Evolutionary conservation across 768 basidiomycete genomes (phyloP).

Genomic region (Gloeophyllum trabeum): DNA sequence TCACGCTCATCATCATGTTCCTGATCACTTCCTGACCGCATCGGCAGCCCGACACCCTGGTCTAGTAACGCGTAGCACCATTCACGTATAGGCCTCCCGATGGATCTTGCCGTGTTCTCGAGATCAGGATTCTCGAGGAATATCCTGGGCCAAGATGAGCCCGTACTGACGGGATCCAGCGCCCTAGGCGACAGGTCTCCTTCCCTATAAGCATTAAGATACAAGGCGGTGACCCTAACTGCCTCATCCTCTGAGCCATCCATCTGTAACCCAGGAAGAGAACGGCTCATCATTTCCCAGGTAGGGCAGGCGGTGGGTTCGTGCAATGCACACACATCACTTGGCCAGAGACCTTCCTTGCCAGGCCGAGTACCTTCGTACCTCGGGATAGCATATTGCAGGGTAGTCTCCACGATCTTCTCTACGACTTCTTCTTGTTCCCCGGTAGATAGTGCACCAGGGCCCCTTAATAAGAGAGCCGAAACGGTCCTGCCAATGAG

Average conservation of each 20-base stretch:
- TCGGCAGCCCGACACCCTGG: slow-evolving; percentile 51
- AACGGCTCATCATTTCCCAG: slow-evolving; percentile 39
- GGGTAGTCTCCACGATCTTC: slow-evolving; percentile 57
- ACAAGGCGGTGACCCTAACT: slow-evolving; percentile 29
- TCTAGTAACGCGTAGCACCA: slow-evolving; percentile 65
- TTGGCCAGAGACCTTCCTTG: slow-evolving; percentile 38
- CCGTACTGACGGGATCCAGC: slow-evolving; percentile 48
- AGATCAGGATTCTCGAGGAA: slow-evolving; percentile 73
- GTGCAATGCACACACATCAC: slow-evolving; percentile 54
- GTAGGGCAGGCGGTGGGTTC: slow-evolving; percentile 43
- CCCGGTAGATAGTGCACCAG: slow-evolving; percentile 37
- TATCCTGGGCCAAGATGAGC: slow-evolving; percentile 58
- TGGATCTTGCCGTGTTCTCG: slow-evolving; percentile 51
- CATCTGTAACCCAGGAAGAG: slow-evolving; percentile 21
- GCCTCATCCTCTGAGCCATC: slow-evolving; percentile 14
- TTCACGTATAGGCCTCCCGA: slow-evolving; percentile 49
- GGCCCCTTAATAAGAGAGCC: slow-evolving; percentile 38
- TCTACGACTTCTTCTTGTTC: slow-evolving; percentile 59
- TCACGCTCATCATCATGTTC: slow-evolving; percentile 13
- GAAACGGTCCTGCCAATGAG: slow-evolving; percentile 62
- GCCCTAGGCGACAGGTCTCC: slow-evolving; percentile 47
- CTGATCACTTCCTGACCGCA: slow-evolving; percentile 11
- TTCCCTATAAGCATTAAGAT: slow-evolving; percentile 50
- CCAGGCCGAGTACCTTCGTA: slow-evolving; percentile 35
- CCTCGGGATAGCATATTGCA: slow-evolving; percentile 69